Evolutionary conservation across 169 alveolate species (phyloP).

Genomic region (Plasmodium cynomolgi): DNA sequence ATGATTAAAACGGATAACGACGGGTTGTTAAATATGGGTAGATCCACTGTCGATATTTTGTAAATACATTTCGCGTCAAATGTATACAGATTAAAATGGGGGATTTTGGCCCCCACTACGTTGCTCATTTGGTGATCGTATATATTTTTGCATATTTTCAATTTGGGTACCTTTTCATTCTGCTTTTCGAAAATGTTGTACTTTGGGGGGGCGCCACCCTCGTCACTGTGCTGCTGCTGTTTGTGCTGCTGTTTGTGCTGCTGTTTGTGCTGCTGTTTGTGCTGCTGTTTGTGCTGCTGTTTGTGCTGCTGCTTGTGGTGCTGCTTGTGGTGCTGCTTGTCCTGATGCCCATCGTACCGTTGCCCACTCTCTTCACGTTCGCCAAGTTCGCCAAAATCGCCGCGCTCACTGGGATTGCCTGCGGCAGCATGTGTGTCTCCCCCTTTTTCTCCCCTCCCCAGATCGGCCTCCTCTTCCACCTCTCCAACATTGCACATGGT

Average conservation of each 20-base stretch:
- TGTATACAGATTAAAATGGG: conserved; percentile 70
- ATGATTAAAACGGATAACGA: conserved; percentile 30
- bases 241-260: not conserved
- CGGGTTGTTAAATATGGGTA: conserved; percentile 57
- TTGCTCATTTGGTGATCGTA: conserved; percentile 35
- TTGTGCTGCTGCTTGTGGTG: not conserved
- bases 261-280: not conserved
- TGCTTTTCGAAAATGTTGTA: conserved; percentile 10
- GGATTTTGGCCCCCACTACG: conserved; percentile 63
- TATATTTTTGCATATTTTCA: conserved; percentile 66
- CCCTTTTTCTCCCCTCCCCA: not conserved
- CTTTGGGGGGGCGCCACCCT: not conserved
- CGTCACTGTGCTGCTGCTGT: not conserved
- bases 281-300: not conserved
- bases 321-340: not conserved
- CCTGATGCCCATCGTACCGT: not conserved
- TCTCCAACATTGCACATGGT: not conserved
- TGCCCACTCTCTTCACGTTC: not conserved
- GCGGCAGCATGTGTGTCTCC: not conserved
- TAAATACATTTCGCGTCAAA: conserved; percentile 24
- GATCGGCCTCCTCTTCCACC: not conserved
- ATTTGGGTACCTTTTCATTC: conserved; percentile 41
- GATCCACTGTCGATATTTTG: conserved; percentile 67
- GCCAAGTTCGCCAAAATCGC: not conserved
- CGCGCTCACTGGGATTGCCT: not conserved